Base-by-base conservation (phyloP, 495 filamentous ascomycete genomes). In the Hypoxylon lenormandii region DNA sequence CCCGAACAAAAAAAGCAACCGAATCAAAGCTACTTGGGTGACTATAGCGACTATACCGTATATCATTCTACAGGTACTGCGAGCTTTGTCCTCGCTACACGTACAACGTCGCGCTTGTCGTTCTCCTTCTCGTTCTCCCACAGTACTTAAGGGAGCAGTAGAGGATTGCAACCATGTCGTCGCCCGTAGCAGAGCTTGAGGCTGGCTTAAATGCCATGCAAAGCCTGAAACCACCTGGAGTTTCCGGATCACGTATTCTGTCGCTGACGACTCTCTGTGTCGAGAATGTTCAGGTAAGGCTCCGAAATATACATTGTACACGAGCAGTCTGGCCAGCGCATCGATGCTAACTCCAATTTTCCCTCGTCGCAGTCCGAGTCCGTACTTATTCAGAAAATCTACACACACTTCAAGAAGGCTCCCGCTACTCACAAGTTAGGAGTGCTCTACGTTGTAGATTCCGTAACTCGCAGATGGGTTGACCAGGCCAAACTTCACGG, bases 401-500 rank as follows among this genome's bases (percentile, higher is more conserved):
- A 91, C 83, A 94, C 92, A 37, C 93, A 97, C 74, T 96, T 97
- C 89, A 97, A 96, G 80, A 97, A 93, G 82, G 89, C 93, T 67
- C 94, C 93, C 47, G 87, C 87, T 73, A 94, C 93, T 76, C 94
- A 98, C 87, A 98, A 98, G 83, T 84, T 98, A 83, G 95, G 95
- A 80, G 93, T 97, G 75, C 89, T 98, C 83, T 98, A 98, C 89
- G 93, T 98, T 83, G 92, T 98, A 96, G 96, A 98, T 86, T 97
- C 94, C 86, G 93, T 98, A 89, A 93, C 93, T 78, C 91, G 95
- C 80, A 92, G 94, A 81, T 98, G 96, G 93, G 87, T 97, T 87
- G 94, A 98, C 79, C 90, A 91, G 78, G 96, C 95, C 66, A 93
- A 92, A 79, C 88, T 88, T 69, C 85, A 89, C 64, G 92, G 92